phyloP scores from a whole-genome alignment of 345 rosid genomes.

The Boechera retrofracta region DNA sequence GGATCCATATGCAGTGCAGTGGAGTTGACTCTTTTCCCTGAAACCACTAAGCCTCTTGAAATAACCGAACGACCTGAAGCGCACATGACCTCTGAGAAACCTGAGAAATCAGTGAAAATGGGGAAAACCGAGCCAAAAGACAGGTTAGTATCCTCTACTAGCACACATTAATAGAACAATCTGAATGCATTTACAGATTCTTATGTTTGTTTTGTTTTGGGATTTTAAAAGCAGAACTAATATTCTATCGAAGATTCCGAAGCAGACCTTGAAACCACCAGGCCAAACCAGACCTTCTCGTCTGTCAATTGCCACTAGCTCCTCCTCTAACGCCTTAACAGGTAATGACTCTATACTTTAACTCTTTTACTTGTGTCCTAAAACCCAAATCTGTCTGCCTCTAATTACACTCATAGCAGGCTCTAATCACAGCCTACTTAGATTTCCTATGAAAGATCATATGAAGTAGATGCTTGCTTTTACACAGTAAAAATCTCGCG shows the following conservation, averaged over 20 bases:
- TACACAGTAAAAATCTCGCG: not conserved
- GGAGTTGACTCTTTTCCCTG: conserved; percentile 85
- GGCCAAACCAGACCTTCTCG: conserved; percentile 58
- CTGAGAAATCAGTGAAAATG: conserved; percentile 47
- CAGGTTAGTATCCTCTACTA: conserved; percentile 56
- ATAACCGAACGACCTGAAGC: conserved; percentile 29
- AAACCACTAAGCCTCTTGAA: conserved; percentile 50
- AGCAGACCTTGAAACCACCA: conserved; percentile 52
- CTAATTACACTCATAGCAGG: not conserved
- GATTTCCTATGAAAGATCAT: conserved; percentile 3
- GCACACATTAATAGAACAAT: not conserved
- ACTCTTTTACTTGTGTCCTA: conserved; percentile 2
- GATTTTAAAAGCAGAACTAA: conserved; percentile 40
- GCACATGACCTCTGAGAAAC: conserved; percentile 44
- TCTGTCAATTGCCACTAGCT: conserved; percentile 55
- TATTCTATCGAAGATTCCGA: conserved; percentile 61
- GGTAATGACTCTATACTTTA: conserved; percentile 47
- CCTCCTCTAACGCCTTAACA: conserved; percentile 59
- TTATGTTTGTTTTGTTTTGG: conserved; percentile 2
- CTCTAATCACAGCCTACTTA: conserved; percentile 5
- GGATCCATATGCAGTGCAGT: too few species aligned
- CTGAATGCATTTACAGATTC: not conserved
- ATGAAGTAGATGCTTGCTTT: conserved; percentile 18
- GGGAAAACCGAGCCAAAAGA: conserved; percentile 48
- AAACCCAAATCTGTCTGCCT: not conserved